Percentiles rank a stretch among this genome's conserved stretches.
phyloP scores from a whole-genome alignment of 148 eudicot species.

The Polygonum maritimum region DNA sequence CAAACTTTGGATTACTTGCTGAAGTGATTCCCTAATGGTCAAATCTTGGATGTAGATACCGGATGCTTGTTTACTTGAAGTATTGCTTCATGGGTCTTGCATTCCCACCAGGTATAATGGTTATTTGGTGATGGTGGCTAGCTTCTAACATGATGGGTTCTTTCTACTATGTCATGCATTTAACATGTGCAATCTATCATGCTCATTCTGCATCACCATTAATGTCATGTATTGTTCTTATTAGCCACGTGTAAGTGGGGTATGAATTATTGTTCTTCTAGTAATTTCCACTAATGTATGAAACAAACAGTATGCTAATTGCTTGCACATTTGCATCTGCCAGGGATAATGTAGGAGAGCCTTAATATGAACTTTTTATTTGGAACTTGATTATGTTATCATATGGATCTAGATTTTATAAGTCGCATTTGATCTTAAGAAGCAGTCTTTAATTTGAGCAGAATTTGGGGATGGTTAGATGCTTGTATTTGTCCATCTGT shows the following conservation, averaged over 20 bases:
- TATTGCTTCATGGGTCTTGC: conserved; percentile 89
- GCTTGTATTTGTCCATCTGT: background rate
- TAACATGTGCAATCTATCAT: background rate
- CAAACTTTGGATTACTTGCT: background rate
- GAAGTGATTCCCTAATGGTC: conserved; percentile 7
- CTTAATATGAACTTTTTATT: background rate
- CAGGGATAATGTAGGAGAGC: background rate
- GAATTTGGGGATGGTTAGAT: background rate
- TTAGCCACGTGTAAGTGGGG: background rate
- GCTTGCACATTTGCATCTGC: background rate
- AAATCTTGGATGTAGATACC: conserved; percentile 47
- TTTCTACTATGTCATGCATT: background rate
- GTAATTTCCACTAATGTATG: background rate
- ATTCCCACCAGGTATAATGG: conserved; percentile 79
- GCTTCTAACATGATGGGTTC: background rate
- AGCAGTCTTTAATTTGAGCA: background rate
- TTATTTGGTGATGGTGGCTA: background rate
- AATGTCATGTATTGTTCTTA: background rate
- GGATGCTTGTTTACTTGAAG: conserved; percentile 90
- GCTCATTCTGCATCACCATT: background rate
- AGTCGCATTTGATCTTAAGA: background rate
- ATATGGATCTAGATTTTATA: background rate
- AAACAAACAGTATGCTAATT: background rate
- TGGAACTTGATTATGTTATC: background rate
- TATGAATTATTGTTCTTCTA: background rate